Percentiles rank a stretch among this genome's conserved stretches.
Evolutionary conservation across 2,329 filamentous ascomycete species (phyloP).

Genomic region (Cladosporium phlei): DNA sequence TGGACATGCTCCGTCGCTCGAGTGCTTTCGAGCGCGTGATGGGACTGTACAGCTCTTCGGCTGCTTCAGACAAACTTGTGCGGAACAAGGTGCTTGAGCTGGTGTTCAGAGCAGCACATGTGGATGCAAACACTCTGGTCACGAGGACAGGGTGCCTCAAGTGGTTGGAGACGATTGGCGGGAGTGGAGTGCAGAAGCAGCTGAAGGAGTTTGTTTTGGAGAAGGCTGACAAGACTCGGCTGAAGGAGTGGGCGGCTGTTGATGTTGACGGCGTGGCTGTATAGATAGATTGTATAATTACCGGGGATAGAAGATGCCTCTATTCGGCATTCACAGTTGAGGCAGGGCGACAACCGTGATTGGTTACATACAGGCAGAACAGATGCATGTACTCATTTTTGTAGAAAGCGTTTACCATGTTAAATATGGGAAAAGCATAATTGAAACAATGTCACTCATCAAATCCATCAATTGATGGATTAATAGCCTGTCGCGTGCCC

Average conservation of each 20-base stretch:
- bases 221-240: conserved; percentile 62
- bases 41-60: conserved; percentile 63
- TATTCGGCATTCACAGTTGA: too few species aligned
- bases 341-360: too few species aligned
- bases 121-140: conserved; percentile 69
- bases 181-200: conserved; percentile 40
- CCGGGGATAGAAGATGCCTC: too few species aligned
- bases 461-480: too few species aligned
- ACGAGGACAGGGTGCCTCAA: conserved; percentile 69
- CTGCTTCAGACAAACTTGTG: conserved; percentile 49
- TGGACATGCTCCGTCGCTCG: conserved; percentile 54
- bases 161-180: conserved; percentile 62
- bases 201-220: conserved; percentile 58
- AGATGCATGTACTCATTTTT: too few species aligned
- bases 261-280: conserved; percentile 5
- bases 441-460: too few species aligned
- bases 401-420: too few species aligned
- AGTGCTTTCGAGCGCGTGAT: conserved; percentile 69
- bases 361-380: too few species aligned
- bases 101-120: conserved; percentile 61
- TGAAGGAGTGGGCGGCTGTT: conserved; percentile 58
- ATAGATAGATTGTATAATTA: background rate
- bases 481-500: too few species aligned
- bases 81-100: conserved; percentile 59
- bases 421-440: too few species aligned